phyloP scores from a whole-genome alignment of 805 yeast species.

The Kuraishia borneana region DNA sequence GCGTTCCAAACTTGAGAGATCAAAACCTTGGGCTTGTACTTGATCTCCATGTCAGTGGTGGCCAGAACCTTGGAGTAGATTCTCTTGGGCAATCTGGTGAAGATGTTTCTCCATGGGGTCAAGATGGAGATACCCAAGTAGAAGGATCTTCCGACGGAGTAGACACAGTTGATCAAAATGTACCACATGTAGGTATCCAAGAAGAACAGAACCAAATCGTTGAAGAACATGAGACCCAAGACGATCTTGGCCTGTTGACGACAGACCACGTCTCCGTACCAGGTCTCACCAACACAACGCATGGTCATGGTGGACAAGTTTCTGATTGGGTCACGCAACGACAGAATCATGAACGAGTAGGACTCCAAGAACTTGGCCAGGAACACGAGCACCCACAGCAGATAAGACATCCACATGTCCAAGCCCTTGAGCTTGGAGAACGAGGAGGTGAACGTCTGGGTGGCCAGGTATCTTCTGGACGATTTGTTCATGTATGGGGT shows the following conservation, averaged over 20 bases:
- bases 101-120: slow-evolving; percentile 99
- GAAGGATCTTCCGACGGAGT: slow-evolving; percentile 96
- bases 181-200: slow-evolving; percentile 99
- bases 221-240: slow-evolving; percentile 83
- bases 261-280: slow-evolving; percentile 75
- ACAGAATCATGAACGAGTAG: slow-evolving; percentile 79
- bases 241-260: slow-evolving; percentile 80
- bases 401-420: slow-evolving; percentile 94
- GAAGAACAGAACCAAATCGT: slow-evolving; percentile 92
- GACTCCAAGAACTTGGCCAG: slow-evolving; percentile 86
- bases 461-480: slow-evolving; percentile 81
- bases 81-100: slow-evolving; percentile 97
- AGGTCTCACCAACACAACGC: slow-evolving; percentile 94
- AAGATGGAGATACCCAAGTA: slow-evolving; percentile 97
- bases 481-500: slow-evolving; percentile 83
- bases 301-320: slow-evolving; percentile 70
- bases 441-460: slow-evolving; percentile 92
- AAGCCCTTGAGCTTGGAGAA: slow-evolving; percentile 72
- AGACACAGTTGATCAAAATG: slow-evolving; percentile 86
- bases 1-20: slow-evolving; percentile 99
- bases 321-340: slow-evolving; percentile 92
- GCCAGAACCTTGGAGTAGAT: slow-evolving; percentile 96
- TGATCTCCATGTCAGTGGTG: slow-evolving; percentile 97
- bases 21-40: slow-evolving; percentile 96
- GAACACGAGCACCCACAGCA: slow-evolving; percentile 84